Conservation (phyloP, 2,329 filamentous ascomycete genomes). For the Coniella vitis region DNA sequence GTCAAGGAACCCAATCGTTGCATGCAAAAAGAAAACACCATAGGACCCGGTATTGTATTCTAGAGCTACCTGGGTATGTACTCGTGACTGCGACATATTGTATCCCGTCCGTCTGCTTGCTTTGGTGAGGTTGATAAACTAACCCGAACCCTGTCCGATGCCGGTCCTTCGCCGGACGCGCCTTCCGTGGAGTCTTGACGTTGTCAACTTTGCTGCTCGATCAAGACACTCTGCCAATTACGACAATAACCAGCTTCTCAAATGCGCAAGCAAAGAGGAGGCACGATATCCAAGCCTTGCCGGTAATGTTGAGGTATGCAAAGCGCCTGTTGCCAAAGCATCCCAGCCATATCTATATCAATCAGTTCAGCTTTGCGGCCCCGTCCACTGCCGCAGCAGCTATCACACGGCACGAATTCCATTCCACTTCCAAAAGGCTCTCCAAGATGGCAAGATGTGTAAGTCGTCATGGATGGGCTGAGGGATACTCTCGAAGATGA, state of each 20-base stretch:
- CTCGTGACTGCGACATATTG: no score
- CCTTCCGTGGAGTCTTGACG: no score
- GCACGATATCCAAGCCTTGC: neutral
- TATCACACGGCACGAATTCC: neutral
- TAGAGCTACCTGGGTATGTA: no score
- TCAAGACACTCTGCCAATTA: no score
- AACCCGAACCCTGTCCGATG: conserved; percentile 2
- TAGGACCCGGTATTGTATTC: no score
- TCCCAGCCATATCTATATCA: neutral
- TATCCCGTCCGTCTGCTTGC: neutral
- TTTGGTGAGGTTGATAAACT: no score
- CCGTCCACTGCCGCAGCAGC: neutral
- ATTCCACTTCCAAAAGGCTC: neutral
- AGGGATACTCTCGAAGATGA: no score
- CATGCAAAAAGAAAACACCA: no score
- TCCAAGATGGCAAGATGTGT: conserved; percentile 2
- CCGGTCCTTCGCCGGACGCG: neutral
- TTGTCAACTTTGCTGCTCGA: no score
- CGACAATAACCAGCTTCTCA: no score
- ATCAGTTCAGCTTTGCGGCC: neutral
- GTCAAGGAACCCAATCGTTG: no score
- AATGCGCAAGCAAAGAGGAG: neutral
- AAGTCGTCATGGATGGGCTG: no score
- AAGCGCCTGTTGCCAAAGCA: neutral
- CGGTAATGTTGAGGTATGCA: neutral